Base-by-base conservation (phyloP, 495 filamentous ascomycete species). In the Xylaria scruposa region DNA sequence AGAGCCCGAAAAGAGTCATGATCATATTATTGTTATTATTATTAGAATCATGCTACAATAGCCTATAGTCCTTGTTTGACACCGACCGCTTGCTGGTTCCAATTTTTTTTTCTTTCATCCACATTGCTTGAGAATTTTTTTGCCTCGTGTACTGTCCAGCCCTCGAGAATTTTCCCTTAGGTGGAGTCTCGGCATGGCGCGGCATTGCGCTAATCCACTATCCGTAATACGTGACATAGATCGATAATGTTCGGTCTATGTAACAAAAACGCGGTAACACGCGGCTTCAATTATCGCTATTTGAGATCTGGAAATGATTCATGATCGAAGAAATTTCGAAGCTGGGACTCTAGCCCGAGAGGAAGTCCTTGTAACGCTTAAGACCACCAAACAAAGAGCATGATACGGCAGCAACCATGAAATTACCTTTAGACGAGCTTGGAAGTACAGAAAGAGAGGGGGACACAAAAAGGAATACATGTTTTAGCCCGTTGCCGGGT, bases 141-240 rank as follows among this genome's bases (percentile, higher is more conserved):
- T 63, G 31, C 38, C 17, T 24, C 44, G 9, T 29, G 26, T 29
- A 29, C 3, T n/a, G 49, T 53, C 49, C 15, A 10, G 49, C 49
- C 49, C 7, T 26, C 26, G 38, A 63, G 46, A 71, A 64, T 54
- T 71, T 71, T 67, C 31, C 49, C 33, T 49, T 15, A 1, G 51
- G 70, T 67, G 70, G 62, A 71, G 62, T 66, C 62, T 71, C 70
- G 70, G 70, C 49, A 71, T 67, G 13, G 49, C 4, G 53, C 70
- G 70, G 70, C 62, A 70, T 44, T 31, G 38, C 53, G 53, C 38
- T 19, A n/a, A 21, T 60, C 29, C 3, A 53, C 29, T 47, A 17
- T 21, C 46, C 19, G 46, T 40, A 56, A 56, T 56, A 67, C 29
- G 19, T 56, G 49, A 42, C 56, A 56, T 47, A 54, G 47, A 54